phyloP scores from a whole-genome alignment of 306 rosid species.

The Begonia peltatifolia region DNA sequence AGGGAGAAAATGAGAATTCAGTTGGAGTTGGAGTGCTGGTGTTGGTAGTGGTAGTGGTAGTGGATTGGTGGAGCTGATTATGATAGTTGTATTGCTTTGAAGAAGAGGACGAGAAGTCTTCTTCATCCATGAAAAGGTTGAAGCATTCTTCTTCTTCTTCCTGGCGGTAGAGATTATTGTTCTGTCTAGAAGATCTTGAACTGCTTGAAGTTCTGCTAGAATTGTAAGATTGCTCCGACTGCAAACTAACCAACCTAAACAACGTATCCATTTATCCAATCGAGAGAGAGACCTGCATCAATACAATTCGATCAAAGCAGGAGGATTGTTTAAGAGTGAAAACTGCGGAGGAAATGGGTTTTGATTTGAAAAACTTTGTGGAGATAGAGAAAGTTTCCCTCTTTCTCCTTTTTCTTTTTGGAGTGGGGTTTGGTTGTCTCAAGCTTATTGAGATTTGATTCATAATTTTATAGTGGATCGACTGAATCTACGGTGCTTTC shows the following conservation, averaged over 20 bases:
- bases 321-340: no score
- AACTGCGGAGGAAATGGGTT: no score
- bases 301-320: no score
- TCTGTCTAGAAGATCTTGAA: conserved; percentile 58
- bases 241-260: conserved; percentile 63
- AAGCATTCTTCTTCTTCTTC: conserved; percentile 91
- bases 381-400: background rate
- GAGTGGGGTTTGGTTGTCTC: no score
- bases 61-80: conserved; percentile 18
- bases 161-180: conserved; percentile 20
- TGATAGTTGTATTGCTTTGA: conserved; percentile 9
- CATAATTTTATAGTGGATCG: background rate
- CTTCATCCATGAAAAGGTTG: conserved; percentile 96
- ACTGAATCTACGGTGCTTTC: no score
- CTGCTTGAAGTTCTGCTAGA: conserved; percentile 61
- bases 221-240: conserved; percentile 65
- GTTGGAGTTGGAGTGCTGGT: conserved; percentile 11
- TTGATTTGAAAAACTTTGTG: background rate
- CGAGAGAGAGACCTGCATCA: no score
- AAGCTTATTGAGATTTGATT: background rate
- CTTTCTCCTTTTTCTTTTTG: no score
- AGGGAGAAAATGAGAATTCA: conserved; percentile 29
- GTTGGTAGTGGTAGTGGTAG: conserved; percentile 15
- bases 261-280: conserved; percentile 75
- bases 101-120: conserved; percentile 80